Conservation (phyloP, 768 basidiomycete genomes). For the Naganishia randhawae region DNA sequence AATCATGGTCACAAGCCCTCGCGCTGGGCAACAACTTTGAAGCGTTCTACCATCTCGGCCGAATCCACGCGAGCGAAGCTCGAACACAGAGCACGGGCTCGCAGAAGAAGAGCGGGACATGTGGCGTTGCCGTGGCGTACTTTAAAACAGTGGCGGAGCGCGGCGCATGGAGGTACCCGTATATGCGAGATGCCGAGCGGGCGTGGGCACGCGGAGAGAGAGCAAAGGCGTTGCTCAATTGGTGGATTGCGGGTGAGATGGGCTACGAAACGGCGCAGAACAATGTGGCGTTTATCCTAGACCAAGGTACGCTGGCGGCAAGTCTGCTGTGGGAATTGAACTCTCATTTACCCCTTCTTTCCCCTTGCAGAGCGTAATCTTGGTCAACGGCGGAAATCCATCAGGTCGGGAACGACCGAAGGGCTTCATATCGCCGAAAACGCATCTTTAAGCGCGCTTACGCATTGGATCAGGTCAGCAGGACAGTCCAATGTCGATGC, state of each 20-base stretch:
- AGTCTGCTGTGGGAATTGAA: neutral
- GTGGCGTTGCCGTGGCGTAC: slow-evolving; percentile 85
- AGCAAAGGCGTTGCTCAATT: slow-evolving; percentile 80
- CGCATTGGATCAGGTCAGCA: slow-evolving; percentile 91
- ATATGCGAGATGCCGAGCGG: slow-evolving; percentile 67
- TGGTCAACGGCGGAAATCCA: neutral
- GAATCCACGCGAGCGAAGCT: slow-evolving; percentile 66
- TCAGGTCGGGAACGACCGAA: neutral
- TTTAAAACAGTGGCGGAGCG: slow-evolving; percentile 88
- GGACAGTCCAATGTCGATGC: slow-evolving; percentile 93
- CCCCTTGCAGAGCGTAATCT: neutral
- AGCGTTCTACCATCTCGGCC: slow-evolving; percentile 87
- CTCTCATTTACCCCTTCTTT: too few species aligned
- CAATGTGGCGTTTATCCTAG: slow-evolving; percentile 85
- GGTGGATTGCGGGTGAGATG: slow-evolving; percentile 94
- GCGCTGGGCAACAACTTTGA: slow-evolving; percentile 87
- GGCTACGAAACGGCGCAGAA: slow-evolving; percentile 92
- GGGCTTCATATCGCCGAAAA: slow-evolving; percentile 7
- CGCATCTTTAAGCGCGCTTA: slow-evolving; percentile 61
- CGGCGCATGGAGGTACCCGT: slow-evolving; percentile 77
- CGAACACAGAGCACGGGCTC: slow-evolving; percentile 36
- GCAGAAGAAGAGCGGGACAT: slow-evolving; percentile 58
- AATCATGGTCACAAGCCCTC: slow-evolving; percentile 73
- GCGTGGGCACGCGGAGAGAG: slow-evolving; percentile 66
- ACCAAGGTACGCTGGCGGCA: slow-evolving; percentile 64